Evolutionary conservation across 495 filamentous ascomycete species (phyloP).

Genomic region (Hypomontagnella submonticulosa): DNA sequence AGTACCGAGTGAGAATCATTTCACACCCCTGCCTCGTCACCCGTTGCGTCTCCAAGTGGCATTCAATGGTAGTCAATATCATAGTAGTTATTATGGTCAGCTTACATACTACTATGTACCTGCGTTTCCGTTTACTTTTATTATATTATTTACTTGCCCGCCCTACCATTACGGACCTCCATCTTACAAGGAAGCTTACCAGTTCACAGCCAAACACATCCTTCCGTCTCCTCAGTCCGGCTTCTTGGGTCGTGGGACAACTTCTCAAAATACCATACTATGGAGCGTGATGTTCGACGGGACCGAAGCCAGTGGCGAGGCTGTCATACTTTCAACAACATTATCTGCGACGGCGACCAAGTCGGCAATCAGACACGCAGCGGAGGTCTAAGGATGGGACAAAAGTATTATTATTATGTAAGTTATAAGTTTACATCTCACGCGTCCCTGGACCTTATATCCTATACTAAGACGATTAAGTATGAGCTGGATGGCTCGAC

Average conservation of each 20-base stretch:
- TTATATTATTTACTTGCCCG: slow-evolving; percentile 28
- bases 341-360: slow-evolving; percentile 79
- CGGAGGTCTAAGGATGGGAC: slow-evolving; percentile 89
- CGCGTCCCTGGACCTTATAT: slow-evolving; percentile 19
- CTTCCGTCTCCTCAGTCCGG: slow-evolving; percentile 75
- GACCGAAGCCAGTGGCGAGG: slow-evolving; percentile 82
- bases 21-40: slow-evolving; percentile 33
- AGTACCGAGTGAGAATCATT: slow-evolving; percentile 37
- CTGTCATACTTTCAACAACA: slow-evolving; percentile 84
- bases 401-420: slow-evolving; percentile 96
- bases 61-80: slow-evolving; percentile 4
- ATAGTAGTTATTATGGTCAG: slow-evolving; percentile 1
- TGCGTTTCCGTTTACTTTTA: slow-evolving; percentile 17
- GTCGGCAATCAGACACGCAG: slow-evolving; percentile 67
- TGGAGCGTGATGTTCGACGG: slow-evolving; percentile 78
- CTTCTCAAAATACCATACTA: slow-evolving; percentile 77
- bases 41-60: slow-evolving; percentile 27
- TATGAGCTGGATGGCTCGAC: slow-evolving; percentile 81
- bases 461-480: slow-evolving; percentile 55
- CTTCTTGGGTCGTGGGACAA: slow-evolving; percentile 95
- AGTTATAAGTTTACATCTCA: slow-evolving; percentile 47
- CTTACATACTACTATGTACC: slow-evolving; percentile 15
- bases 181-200: slow-evolving; percentile 48
- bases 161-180: slow-evolving; percentile 27
- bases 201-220: slow-evolving; percentile 67